Base-by-base conservation (phyloP, 1,284 basidiomycete species). In the Irpex lacteus region DNA sequence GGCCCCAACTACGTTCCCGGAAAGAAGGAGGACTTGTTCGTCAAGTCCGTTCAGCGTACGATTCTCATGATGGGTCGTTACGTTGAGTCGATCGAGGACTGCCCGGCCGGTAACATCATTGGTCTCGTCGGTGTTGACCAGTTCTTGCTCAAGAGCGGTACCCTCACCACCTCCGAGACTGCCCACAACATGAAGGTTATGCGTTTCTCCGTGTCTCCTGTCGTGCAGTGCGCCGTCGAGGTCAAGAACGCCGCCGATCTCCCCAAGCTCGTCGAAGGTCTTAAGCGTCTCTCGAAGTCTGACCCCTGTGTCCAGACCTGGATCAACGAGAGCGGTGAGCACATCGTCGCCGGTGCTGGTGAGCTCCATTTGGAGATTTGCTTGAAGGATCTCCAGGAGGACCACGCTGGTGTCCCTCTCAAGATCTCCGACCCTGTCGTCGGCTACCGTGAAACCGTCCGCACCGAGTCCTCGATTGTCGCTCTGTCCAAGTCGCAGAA, bases 101-200 rank as follows among this genome's bases (percentile, higher is more conserved):
- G 97, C 82, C 98, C 97, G 56, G 91, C 96, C 70, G 98, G 98
- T 77, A 99, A 99, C 88, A 98, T 99, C 74, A 82, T 96, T 71
- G 98, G 98, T 89, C 93, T 99, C 76, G 97, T 99, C 82, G 98
- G 98, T 87, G 94, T 99, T 75, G 98, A 99, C 83, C 98, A 99
- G 84, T 99, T 98, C 94, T 84, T 99, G 84, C 92, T 99, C 81
- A 99, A 99, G 90, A 95, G 89, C 72, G 97, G 98, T 81, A 99
- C 98, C 70, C 89, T 99, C 74, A 98, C 98, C 69, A 90, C 92
- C 68, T 96, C 95, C 65, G 98, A 99, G 83, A 98, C 96, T 64
- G 98, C 98, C 61, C 98, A 99, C 88, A 99, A 99, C 89, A 98
- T 99, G 95, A 95, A 86, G 85, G 96, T 99, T 81, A 99, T 99